Conservation (phyloP, 2,329 filamentous ascomycete genomes). For the Talaromyces funiculosus region DNA sequence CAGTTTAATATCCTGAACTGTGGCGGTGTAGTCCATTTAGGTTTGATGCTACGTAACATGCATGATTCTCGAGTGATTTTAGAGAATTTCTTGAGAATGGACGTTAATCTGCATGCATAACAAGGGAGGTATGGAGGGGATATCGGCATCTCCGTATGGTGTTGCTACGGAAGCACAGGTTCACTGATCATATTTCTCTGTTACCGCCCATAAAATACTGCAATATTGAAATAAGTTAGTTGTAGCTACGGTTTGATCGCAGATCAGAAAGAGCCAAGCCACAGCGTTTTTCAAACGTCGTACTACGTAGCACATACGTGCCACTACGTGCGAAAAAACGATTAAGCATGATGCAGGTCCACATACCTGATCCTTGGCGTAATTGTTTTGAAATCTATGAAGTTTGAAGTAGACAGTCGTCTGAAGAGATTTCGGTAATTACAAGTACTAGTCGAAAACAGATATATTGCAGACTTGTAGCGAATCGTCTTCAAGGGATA, state of each 20-base stretch:
- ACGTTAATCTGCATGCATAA: not conserved
- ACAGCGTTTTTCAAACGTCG: not conserved
- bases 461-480: not conserved
- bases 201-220: not conserved
- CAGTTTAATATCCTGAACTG: not conserved
- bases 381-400: not conserved
- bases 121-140: not conserved
- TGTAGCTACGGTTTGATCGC: not conserved
- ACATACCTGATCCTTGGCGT: not conserved
- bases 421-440: not conserved
- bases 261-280: not conserved
- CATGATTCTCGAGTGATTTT: not conserved
- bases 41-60: not conserved
- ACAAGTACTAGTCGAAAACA: not conserved
- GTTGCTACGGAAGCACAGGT: not conserved
- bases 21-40: not conserved
- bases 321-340: not conserved
- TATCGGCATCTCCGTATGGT: not conserved
- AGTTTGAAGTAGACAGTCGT: too few species aligned
- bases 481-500: not conserved
- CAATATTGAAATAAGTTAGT: not conserved
- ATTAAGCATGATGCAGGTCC: not conserved
- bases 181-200: not conserved
- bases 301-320: not conserved
- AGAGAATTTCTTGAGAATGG: not conserved